Conservation (phyloP, 164 flowering plant species). For the Aristolochia californica region DNA sequence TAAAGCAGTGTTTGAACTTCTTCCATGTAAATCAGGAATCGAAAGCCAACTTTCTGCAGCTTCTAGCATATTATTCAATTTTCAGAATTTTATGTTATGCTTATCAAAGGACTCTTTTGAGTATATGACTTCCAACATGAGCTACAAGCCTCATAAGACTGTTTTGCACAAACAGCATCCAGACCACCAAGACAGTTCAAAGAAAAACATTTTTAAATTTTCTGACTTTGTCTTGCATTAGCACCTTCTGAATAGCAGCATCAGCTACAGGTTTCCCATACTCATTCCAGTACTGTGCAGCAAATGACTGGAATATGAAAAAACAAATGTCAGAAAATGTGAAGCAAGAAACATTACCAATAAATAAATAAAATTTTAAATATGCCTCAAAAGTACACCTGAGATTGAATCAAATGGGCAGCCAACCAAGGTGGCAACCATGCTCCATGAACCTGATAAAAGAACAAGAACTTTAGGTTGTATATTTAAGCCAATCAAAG, state of each 20-base stretch:
- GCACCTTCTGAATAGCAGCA: slow-evolving; percentile 26
- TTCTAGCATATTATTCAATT: neutral
- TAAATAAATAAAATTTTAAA: neutral
- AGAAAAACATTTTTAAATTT: neutral
- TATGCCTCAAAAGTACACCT: slow-evolving; percentile 31
- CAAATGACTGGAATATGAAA: slow-evolving; percentile 26
- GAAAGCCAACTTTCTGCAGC: too few species aligned
- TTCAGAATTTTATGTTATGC: too few species aligned
- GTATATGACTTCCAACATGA: neutral
- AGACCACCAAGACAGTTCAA: neutral
- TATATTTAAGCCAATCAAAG: neutral
- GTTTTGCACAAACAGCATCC: neutral
- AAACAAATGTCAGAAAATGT: neutral
- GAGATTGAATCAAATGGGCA: slow-evolving; percentile 29
- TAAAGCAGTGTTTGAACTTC: too few species aligned
- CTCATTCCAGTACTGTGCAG: slow-evolving; percentile 27
- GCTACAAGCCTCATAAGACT: neutral
- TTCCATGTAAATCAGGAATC: too few species aligned
- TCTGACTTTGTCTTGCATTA: neutral
- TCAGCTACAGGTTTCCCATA: slow-evolving; percentile 38
- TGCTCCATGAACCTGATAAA: slow-evolving; percentile 72
- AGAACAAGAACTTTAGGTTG: neutral
- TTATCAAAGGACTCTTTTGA: neutral
- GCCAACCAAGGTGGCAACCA: slow-evolving; percentile 98
- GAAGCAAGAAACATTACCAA: neutral